Conservation (phyloP, 1,284 basidiomycete genomes). For the Cryptococcus jaspeensis region DNA sequence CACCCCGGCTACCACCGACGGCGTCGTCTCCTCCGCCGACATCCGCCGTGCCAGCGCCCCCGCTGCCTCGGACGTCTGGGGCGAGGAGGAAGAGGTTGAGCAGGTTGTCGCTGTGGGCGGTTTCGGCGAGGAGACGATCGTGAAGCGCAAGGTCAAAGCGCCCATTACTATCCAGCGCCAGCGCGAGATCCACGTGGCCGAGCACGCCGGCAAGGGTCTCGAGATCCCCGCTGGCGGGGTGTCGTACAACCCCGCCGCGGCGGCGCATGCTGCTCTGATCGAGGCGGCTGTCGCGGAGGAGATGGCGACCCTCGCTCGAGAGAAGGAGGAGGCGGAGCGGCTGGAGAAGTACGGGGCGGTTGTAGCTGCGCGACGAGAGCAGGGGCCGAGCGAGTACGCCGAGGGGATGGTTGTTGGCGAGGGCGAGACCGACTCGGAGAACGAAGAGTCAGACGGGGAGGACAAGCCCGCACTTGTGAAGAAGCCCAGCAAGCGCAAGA, state of each 20-base stretch:
- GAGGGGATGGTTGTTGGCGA: constrained; percentile 65
- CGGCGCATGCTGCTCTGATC: constrained; percentile 74
- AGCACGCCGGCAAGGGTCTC: constrained; percentile 49
- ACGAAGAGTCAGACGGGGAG: constrained; percentile 46
- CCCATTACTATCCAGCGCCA: constrained; percentile 40
- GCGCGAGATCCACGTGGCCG: constrained; percentile 22
- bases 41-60: constrained; percentile 31
- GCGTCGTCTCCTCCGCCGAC: constrained; percentile 29
- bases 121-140: constrained; percentile 42
- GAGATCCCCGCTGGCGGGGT: constrained; percentile 76
- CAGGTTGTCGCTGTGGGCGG: constrained; percentile 21
- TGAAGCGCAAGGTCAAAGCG: constrained; percentile 34
- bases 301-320: constrained; percentile 59
- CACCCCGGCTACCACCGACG: constrained; percentile 61
- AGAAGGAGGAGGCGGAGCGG: constrained; percentile 59
- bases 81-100: constrained; percentile 24
- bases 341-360: constrained; percentile 59
- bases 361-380: constrained; percentile 54
- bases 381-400: constrained; percentile 36
- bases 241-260: constrained; percentile 88
- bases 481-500: constrained; percentile 66
- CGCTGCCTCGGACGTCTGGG: constrained; percentile 64
- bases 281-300: constrained; percentile 69
- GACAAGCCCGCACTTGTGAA: constrained; percentile 45
- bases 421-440: constrained; percentile 51